These are phyloP conservation scores for Leonotis leonurus DNA, from an alignment of 257 asterid genomes.

Conservation along the genomic window DNA sequence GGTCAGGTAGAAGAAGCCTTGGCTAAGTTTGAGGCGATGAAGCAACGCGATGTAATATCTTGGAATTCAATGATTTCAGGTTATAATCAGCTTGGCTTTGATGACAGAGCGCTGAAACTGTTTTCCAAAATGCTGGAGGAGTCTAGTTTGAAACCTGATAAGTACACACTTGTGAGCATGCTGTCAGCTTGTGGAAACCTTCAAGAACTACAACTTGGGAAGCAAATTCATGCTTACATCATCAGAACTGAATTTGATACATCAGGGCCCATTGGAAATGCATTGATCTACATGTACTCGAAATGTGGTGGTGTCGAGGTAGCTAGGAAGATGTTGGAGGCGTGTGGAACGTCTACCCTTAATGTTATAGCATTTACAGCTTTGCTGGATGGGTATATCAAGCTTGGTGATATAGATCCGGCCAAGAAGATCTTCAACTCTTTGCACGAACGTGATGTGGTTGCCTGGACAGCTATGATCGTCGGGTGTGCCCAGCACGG, in stretches of 20 bases:
- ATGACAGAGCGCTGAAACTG: conserved; percentile 41
- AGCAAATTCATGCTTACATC: conserved; percentile 63
- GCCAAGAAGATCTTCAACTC: conserved; percentile 70
- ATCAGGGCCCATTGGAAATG: conserved; percentile 60
- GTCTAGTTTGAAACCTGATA: conserved; percentile 47
- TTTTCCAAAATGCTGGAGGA: conserved; percentile 52
- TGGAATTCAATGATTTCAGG: conserved; percentile 89
- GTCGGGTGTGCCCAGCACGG: conserved; percentile 78
- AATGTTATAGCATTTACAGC: conserved; percentile 70
- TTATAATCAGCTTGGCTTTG: conserved; percentile 58
- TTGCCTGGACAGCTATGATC: conserved; percentile 88
- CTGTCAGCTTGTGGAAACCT: conserved; percentile 74
- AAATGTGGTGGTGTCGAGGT: conserved; percentile 56
- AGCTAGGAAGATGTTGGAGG: conserved; percentile 40
- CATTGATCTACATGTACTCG: conserved; percentile 76
- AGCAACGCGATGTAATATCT: conserved; percentile 55
- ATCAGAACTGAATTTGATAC: conserved; percentile 42
- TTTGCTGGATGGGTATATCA: conserved; percentile 69
- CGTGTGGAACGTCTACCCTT: conserved; percentile 30
- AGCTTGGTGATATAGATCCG: conserved; percentile 70
- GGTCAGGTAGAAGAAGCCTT: conserved; percentile 51
- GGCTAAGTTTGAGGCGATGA: conserved; percentile 56
- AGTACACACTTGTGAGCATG: conserved; percentile 59
- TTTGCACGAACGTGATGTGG: conserved; percentile 63
- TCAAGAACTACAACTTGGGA: conserved; percentile 41